Base-by-base conservation (phyloP, 108 stramenopile species). In the Nannochloropsis gaditana region DNA sequence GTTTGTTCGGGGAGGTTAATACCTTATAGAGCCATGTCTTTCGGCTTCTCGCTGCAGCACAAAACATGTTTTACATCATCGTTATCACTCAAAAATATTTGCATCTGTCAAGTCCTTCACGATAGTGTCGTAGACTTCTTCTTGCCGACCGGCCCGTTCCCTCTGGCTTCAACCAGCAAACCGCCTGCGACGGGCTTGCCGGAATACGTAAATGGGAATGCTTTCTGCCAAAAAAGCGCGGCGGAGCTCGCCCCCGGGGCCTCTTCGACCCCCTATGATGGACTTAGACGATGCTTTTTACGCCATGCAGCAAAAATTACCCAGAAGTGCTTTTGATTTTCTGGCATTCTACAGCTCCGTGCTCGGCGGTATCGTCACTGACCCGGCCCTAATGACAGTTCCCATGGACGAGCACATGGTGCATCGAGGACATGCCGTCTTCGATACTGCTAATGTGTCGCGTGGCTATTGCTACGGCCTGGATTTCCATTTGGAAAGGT, bases 351-450 rank as follows among this genome's bases (percentile, higher is more conserved):
- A 87, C 83, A 87, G 86, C 73, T 87, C 86, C 41, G 41, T 87
- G 21, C 44, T 73, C 41, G 79, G 44, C 41, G 86, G 86, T 10
- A 83, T 87, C 41, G 87, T 87, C 15, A 79, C 59, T 17, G 87
- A 87, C 80, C 31, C 79, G 43, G 84, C 87, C 41, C 44, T 87
- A 31, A 84, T 87, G 83, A 11, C 80, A 17, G 73, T 87, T 9
- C 87, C 87, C 43, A 41, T 87, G 79, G 87, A 87, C 79, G 87
- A 87, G 79, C 87, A 87, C 80, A 84, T 87, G 87, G 87, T 87
- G 44, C 87, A 87, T 17, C 79, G 87, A 79, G 86, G 86, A 6
- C 86, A 87, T 42, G 86, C 86, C 73, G 86, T 87, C 11, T 87
- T 87, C 21, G 87, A 87, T 80, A 87, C 87, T 43, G 84, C 83